These are phyloP conservation scores for Rhizoctonia solani DNA, from an alignment of 1,284 basidiomycete species.

Conservation along the genomic window DNA sequence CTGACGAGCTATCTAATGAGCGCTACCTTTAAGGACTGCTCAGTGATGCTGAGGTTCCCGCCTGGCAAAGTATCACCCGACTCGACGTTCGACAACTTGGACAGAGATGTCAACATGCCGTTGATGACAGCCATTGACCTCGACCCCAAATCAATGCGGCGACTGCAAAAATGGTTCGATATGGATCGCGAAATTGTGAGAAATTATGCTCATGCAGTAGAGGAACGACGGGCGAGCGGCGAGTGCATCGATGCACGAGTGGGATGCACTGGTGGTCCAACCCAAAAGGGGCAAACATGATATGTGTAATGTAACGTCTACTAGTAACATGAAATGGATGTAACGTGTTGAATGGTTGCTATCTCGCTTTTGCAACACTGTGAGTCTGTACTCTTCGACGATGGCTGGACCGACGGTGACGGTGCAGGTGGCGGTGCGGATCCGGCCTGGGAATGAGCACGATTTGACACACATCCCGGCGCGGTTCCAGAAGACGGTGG, in stretches of 20 bases:
- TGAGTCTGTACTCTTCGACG: slow-evolving; percentile 9
- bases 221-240: neutral
- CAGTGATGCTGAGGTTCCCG: slow-evolving; percentile 66
- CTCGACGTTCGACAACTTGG: slow-evolving; percentile 24
- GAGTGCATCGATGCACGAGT: slow-evolving; percentile 4
- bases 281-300: no score
- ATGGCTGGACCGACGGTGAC: slow-evolving; percentile 19
- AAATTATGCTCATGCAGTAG: neutral
- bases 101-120: slow-evolving; percentile 15
- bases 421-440: slow-evolving; percentile 70
- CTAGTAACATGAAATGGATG: neutral
- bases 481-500: slow-evolving; percentile 89
- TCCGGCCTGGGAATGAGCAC: slow-evolving; percentile 83
- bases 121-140: slow-evolving; percentile 78
- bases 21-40: slow-evolving; percentile 97
- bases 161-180: slow-evolving; percentile 71
- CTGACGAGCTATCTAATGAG: slow-evolving; percentile 80
- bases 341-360: neutral
- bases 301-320: no score
- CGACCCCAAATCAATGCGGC: slow-evolving; percentile 75
- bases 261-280: neutral
- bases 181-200: slow-evolving; percentile 72
- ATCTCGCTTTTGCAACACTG: neutral
- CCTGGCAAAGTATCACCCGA: neutral
- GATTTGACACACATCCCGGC: slow-evolving; percentile 85